phyloP scores from a whole-genome alignment of 2,329 filamentous ascomycete species.

The Aspergillus terreus region DNA sequence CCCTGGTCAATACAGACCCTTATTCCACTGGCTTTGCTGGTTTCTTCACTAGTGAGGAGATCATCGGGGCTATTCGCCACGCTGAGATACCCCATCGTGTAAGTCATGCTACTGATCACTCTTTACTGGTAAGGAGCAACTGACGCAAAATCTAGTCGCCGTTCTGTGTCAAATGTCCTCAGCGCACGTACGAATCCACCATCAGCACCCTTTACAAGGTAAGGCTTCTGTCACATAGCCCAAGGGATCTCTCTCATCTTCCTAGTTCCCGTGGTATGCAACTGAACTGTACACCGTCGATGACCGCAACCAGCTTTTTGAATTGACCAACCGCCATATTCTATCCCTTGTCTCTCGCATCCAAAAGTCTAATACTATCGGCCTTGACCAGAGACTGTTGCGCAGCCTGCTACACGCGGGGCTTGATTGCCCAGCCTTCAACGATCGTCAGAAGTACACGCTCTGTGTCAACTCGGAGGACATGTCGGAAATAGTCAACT shows the following conservation, averaged over 20 bases:
- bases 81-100: constrained; percentile 49
- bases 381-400: constrained; percentile 37
- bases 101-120: constrained; percentile 22
- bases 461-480: constrained; percentile 27
- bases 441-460: constrained; percentile 41
- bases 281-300: constrained; percentile 43
- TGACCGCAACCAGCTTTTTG: constrained; percentile 46
- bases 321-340: constrained; percentile 53
- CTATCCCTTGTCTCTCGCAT: constrained; percentile 65
- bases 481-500: constrained; percentile 14
- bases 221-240: constrained; percentile 5
- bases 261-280: constrained; percentile 50
- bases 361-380: constrained; percentile 38
- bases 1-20: constrained; percentile 34
- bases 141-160: constrained; percentile 39
- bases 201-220: constrained; percentile 52
- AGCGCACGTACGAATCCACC: constrained; percentile 52
- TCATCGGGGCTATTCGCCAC: constrained; percentile 44
- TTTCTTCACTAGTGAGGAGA: constrained; percentile 50
- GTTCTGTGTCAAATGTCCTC: constrained; percentile 47
- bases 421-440: constrained; percentile 41
- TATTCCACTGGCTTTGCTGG: constrained; percentile 50
- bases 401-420: constrained; percentile 39
- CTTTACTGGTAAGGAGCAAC: neutral
- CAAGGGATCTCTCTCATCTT: constrained; percentile 7